phyloP scores from a whole-genome alignment of 495 filamentous ascomycete genomes.

The Podospora conica region DNA sequence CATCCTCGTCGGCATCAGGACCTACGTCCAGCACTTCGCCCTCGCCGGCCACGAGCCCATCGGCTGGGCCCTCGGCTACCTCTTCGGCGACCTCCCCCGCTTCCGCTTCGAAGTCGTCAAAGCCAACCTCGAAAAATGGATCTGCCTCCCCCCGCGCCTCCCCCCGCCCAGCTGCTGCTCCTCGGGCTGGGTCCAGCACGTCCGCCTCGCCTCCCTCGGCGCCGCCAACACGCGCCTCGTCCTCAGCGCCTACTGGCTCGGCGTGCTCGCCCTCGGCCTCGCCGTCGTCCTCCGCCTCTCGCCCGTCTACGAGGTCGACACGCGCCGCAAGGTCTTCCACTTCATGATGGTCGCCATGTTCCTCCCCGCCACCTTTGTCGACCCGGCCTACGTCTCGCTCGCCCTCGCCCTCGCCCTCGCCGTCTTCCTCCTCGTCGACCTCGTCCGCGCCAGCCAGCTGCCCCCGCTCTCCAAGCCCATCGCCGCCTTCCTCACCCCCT shows the following conservation, averaged over 20 bases:
- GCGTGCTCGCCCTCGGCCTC: constrained; percentile 64
- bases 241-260: constrained; percentile 64
- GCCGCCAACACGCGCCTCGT: constrained; percentile 76
- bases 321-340: constrained; percentile 96
- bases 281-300: constrained; percentile 66
- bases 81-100: constrained; percentile 69
- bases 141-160: constrained; percentile 54
- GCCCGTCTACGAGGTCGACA: constrained; percentile 76
- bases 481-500: constrained; percentile 80
- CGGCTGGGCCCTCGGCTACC: constrained; percentile 85
- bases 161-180: constrained; percentile 32
- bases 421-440: constrained; percentile 80
- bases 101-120: constrained; percentile 62
- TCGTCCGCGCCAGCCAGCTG: constrained; percentile 83
- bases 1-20: constrained; percentile 64
- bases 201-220: constrained; percentile 55
- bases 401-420: constrained; percentile 68
- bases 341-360: constrained; percentile 98
- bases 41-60: constrained; percentile 72
- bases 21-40: constrained; percentile 58
- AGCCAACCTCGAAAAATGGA: constrained; percentile 66
- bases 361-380: constrained; percentile 74
- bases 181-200: constrained; percentile 53
- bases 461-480: constrained; percentile 79
- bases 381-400: constrained; percentile 75